Percentiles rank a stretch among this genome's conserved stretches.
Evolutionary conservation across 2,329 filamentous ascomycete species (phyloP).

Genomic region (Sporothrix phasma): DNA sequence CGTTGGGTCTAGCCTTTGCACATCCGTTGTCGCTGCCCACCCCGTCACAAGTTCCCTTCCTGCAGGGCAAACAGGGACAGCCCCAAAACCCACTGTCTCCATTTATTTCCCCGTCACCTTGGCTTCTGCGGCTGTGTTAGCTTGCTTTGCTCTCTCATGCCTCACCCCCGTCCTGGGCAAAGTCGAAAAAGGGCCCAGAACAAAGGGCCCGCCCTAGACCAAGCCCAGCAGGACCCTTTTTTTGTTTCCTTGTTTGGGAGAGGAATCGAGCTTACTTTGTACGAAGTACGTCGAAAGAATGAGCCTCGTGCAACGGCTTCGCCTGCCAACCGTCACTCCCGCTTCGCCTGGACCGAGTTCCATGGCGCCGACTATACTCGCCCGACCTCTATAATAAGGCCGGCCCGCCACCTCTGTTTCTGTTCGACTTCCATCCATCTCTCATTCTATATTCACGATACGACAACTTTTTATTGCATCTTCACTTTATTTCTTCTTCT

Average conservation of each 20-base stretch:
- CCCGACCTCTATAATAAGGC: not conserved
- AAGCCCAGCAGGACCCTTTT: not conserved
- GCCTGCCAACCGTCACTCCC: not conserved
- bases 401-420: not conserved
- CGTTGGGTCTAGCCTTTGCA: not conserved
- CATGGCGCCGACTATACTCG: not conserved
- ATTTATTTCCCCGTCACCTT: not conserved
- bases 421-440: no score
- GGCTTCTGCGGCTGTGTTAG: no score
- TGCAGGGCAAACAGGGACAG: conserved; percentile 4
- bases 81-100: not conserved
- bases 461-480: no score
- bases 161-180: not conserved
- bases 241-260: not conserved
- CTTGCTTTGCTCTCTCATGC: not conserved
- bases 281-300: not conserved
- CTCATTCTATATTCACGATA: not conserved
- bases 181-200: not conserved
- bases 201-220: not conserved
- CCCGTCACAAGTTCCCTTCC: not conserved
- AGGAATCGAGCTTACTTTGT: no score
- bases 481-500: not conserved
- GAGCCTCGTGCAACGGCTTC: not conserved
- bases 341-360: not conserved
- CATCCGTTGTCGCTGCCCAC: not conserved